A percentile compares a stretch with the other conserved stretches of the same genome.
phyloP scores from a whole-genome alignment of 2,329 filamentous ascomycete species.

The Cordyceps tenuipes region DNA sequence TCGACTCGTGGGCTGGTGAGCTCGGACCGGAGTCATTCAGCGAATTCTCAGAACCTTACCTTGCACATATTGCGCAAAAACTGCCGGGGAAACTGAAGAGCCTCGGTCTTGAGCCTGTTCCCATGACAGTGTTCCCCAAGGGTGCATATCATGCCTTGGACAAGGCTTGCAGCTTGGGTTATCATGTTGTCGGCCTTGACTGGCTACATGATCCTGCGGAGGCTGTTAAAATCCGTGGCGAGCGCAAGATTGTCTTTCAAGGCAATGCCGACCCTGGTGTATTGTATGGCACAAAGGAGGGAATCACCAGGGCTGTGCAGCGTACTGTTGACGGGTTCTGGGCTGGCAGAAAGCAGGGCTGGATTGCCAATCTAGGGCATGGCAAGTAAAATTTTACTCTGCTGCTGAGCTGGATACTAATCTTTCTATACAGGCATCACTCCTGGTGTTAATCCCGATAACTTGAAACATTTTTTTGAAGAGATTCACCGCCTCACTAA shows the following conservation, averaged over 20 bases:
- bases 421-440: conserved; percentile 62
- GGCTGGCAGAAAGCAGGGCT: conserved; percentile 71
- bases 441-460: conserved; percentile 86
- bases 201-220: conserved; percentile 88
- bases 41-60: conserved; percentile 77
- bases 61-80: conserved; percentile 73
- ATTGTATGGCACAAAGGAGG: conserved; percentile 73
- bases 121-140: conserved; percentile 98
- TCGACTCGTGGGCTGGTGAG: conserved; percentile 97
- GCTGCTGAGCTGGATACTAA: background rate
- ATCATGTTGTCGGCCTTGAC: conserved; percentile 89
- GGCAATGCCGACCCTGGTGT: conserved; percentile 94
- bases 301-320: conserved; percentile 75
- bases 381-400: conserved; percentile 49
- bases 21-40: conserved; percentile 77
- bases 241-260: conserved; percentile 71
- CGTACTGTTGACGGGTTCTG: conserved; percentile 83
- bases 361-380: conserved; percentile 95
- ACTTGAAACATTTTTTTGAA: conserved; percentile 87
- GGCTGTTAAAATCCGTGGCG: conserved; percentile 69
- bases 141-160: conserved; percentile 94
- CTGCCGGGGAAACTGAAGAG: conserved; percentile 67
- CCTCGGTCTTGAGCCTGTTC: conserved; percentile 69
- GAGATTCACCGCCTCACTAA: conserved; percentile 72
- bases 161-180: conserved; percentile 76